Base-by-base conservation (phyloP, 2,329 filamentous ascomycete genomes). In the Aspergillus oerlinghausenensis region DNA sequence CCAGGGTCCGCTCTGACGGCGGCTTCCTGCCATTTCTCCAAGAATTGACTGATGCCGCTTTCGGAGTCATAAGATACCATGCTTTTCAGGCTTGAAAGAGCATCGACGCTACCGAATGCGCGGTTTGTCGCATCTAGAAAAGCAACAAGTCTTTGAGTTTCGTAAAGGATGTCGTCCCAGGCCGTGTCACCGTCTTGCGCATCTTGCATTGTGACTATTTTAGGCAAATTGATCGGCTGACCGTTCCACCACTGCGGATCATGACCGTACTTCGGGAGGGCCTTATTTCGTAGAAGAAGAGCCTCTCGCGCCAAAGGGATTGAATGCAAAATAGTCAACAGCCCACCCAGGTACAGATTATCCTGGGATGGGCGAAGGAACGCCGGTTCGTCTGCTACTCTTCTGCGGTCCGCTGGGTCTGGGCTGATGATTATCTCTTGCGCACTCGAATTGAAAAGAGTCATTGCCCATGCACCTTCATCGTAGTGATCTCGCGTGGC, bases 241-340 rank as follows among this genome's bases (percentile, higher is more conserved):
- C 85, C 85, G 63, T 80, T 82, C 84, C 85, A 88, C 85, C 85
- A 88, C 10, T 84, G 80, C 1, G 75, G 62, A 57, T 85, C 79
- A 53, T 79, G 69, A 47, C 82, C 82, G 63, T 87, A 87, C 56
- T 81, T 75, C 2, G 71, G 65, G 25, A 78, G 68, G 5, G 75
- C 63, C 26, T 77, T 70, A 7, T 73, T 72, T n/a, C 79, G 74
- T 43, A 79, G 67, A 11, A 87, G 68, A 9, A 87, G 73, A 8
- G 81, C 80, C 65, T 86, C 83, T 55, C 84, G 77, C 21, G 80
- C 81, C 29, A 82, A 70, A 3, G 84, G 84, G 55, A 87, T 85
- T 21, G 80, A 77, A 64, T 85, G 82, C n/a, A 85, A 75, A 56
- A 88, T 85, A 4, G 83, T 85, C 47, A 88, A 65, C 21, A 86